Evolutionary conservation across 2,329 filamentous ascomycete genomes (phyloP), one percentile per base, ranked within the genome.

Genomic region (Akanthomyces dipterigenus): DNA sequence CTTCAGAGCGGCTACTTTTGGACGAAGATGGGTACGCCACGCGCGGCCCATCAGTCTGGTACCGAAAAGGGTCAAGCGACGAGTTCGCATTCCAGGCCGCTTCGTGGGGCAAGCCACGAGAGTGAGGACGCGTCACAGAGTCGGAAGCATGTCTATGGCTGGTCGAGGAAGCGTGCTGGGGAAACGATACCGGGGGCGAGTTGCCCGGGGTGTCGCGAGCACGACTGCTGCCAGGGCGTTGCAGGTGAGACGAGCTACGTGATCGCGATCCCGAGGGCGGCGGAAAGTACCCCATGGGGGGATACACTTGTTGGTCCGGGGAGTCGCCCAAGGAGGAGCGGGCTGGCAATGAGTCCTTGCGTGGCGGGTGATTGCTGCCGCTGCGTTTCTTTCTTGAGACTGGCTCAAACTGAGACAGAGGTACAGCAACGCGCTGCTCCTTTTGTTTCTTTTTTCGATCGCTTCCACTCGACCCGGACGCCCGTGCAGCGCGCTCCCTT

Each of bases 201-300:
- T 22, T 54, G 50, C 72, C 72, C 3, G 76, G 72, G 26, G 20
- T n/a, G 34, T 73, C 73, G 18, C 68, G 64, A n/a, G 64, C 67
- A 42, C 69, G 68, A 58, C 72, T 73, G 60, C 72, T 73, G 4
- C 69, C 64, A 20, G 73, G 70, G 40, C 74, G 70, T 61, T 73
- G 70, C 5, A 74, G 74, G 24, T 74, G 69, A 36, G 77, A 77
- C 7, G 75, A 73, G 2, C 79, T 78, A 16, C 75, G 75, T 43
- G 73, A 75, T 34, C 78, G 77, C 34, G 73, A 69, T 7, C 74
- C 75, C 31, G 75, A 69, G 20, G 81, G 79, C 7, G 80, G 79
- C 18, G 80, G 72, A 58, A 83, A 83, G 62, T 80, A 78, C 36
- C 82, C 81, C 71, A 81, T 77, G 0, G 79, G 79, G 16, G 81